These are phyloP conservation scores for Phyllosticta citrichinensis DNA, from an alignment of 2,329 filamentous ascomycete species.

Conservation along the genomic window DNA sequence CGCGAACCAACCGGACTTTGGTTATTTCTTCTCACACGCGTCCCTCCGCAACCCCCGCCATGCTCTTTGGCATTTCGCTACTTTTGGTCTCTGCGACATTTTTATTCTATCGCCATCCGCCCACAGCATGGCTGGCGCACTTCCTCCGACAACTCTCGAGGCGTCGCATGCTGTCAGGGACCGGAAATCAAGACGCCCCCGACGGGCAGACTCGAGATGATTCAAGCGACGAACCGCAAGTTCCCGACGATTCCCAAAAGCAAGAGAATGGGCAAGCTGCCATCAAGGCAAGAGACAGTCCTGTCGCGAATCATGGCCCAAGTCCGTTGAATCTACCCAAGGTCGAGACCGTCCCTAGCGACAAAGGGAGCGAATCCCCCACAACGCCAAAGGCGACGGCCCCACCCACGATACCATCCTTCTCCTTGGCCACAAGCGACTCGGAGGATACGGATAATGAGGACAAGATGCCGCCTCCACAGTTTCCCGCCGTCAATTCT, in stretches of 20 bases:
- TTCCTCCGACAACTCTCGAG: neutral
- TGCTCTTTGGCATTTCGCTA: constrained; percentile 29
- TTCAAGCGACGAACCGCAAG: neutral
- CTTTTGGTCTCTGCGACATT: constrained; percentile 27
- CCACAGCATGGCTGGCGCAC: constrained; percentile 23
- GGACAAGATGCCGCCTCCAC: constrained; percentile 29
- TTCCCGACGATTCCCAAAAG: neutral
- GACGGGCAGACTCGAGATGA: neutral
- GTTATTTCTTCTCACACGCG: neutral
- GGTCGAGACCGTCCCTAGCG: constrained; percentile 1
- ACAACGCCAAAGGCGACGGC: constrained; percentile 10
- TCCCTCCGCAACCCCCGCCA: constrained; percentile 11
- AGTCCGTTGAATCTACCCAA: neutral
- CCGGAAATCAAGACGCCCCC: neutral
- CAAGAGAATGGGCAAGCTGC: neutral
- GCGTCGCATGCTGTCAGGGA: neutral
- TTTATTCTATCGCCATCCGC: constrained; percentile 25
- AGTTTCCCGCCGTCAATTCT: constrained; percentile 37
- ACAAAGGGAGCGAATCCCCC: constrained; percentile 1
- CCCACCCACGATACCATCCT: constrained; percentile 16
- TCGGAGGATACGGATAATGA: constrained; percentile 22
- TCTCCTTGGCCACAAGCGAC: constrained; percentile 25
- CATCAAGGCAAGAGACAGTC: neutral
- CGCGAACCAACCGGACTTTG: neutral
- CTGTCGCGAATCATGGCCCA: neutral